These are phyloP conservation scores for Anisogramma anomala DNA, from an alignment of 2,329 filamentous ascomycete species.

Conservation along the genomic window DNA sequence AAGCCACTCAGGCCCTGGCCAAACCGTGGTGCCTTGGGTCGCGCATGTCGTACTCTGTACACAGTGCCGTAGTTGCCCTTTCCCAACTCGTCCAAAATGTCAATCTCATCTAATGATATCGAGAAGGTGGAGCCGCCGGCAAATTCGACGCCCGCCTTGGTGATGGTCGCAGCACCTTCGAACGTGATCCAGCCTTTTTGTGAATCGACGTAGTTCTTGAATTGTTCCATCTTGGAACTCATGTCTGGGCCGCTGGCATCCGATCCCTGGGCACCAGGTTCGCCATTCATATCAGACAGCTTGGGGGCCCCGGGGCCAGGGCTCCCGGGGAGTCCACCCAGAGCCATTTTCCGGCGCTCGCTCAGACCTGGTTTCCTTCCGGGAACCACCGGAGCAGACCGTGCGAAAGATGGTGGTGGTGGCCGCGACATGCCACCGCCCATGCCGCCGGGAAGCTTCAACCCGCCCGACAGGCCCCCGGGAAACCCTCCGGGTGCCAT, in stretches of 20 bases:
- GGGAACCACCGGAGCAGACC: slow-evolving; percentile 41
- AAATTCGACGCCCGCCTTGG: slow-evolving; percentile 83
- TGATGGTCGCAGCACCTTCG: slow-evolving; percentile 82
- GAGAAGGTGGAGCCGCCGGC: slow-evolving; percentile 78
- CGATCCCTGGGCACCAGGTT: slow-evolving; percentile 16
- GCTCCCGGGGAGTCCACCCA: slow-evolving; percentile 32
- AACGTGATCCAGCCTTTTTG: slow-evolving; percentile 88
- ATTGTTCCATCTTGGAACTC: slow-evolving; percentile 45
- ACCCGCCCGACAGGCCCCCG: slow-evolving; percentile 33
- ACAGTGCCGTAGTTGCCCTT: slow-evolving; percentile 99
- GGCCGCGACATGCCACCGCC: slow-evolving; percentile 32
- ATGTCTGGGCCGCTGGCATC: slow-evolving; percentile 26
- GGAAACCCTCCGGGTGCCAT: slow-evolving; percentile 20
- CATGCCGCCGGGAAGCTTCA: slow-evolving; percentile 32
- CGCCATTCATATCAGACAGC: slow-evolving; percentile 29
- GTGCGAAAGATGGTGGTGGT: slow-evolving; percentile 35
- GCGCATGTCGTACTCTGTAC: slow-evolving; percentile 85
- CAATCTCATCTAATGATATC: slow-evolving; percentile 92
- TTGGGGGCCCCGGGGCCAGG: slow-evolving; percentile 28
- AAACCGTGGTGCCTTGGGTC: slow-evolving; percentile 46
- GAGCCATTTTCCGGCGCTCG: slow-evolving; percentile 50
- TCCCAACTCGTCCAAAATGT: slow-evolving; percentile 82
- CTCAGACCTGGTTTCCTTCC: slow-evolving; percentile 46
- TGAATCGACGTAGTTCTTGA: slow-evolving; percentile 74
- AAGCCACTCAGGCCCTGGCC: slow-evolving; percentile 44